A percentile compares a stretch with the other conserved stretches of the same genome.
phyloP scores from a whole-genome alignment of 179 eudicot genomes.

The Spinacia oleracea region DNA sequence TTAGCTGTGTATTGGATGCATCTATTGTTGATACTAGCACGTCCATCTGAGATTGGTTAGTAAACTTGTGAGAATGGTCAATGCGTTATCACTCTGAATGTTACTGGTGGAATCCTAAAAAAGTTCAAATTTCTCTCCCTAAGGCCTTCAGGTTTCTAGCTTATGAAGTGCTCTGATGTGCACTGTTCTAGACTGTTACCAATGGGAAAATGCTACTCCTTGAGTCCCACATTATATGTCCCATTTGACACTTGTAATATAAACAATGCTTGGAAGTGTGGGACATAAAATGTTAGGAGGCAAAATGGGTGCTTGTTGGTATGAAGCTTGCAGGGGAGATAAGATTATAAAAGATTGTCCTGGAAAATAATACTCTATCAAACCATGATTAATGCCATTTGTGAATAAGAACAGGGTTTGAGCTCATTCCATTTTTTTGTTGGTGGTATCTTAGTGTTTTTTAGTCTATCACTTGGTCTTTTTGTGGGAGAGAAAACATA shows the following conservation, averaged over 20 bases:
- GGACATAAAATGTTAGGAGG: neutral
- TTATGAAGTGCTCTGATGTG: neutral
- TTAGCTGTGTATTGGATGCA: neutral
- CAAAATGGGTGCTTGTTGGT: neutral
- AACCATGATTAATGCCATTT: neutral
- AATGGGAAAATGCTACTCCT: neutral
- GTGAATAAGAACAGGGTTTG: neutral
- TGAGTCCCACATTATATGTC: neutral
- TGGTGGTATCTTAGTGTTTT: neutral
- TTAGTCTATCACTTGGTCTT: neutral
- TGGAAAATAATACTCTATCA: neutral
- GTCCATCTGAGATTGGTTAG: neutral
- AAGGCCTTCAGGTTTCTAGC: constrained; percentile 3
- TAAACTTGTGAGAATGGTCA: neutral
- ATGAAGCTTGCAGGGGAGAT: neutral
- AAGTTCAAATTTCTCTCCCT: neutral
- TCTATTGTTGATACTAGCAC: neutral
- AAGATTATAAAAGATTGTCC: neutral
- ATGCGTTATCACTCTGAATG: neutral
- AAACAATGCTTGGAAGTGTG: neutral
- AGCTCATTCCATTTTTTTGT: neutral
- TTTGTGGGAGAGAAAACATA: neutral
- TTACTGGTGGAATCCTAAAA: neutral
- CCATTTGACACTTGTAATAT: neutral
- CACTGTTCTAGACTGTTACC: neutral